Evolutionary conservation across 2,329 filamentous ascomycete genomes (phyloP), one percentile per base, ranked within the genome.

Genomic region (Cercospora janseana): DNA sequence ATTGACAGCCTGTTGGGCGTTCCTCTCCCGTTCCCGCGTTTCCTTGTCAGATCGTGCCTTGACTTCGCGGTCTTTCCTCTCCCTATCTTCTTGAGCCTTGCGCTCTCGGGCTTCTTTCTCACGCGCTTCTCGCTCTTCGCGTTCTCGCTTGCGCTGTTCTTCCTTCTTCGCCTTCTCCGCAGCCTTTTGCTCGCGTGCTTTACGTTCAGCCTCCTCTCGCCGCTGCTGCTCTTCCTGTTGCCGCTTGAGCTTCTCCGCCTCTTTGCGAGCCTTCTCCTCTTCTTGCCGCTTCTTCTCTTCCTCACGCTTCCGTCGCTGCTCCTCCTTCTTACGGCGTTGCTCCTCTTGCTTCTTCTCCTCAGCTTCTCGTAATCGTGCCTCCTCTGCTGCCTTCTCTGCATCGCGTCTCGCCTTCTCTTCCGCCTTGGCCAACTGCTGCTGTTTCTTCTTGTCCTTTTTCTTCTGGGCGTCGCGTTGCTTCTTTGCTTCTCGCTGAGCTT

Each of bases 401-500:
- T 97, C 92, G 62, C 83, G 87, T 50, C 82, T 85, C 26, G 89
- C 87, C 70, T 88, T 91, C 66, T 96, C 91, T 66, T 96, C 92
- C n/a, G 92, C 88, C 58, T 87, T 83, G 2, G 84, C 85, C 66
- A 89, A 85, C 71, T 92, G 94, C 73, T 95, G 92, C 64, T 89
- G 83, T 16, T 85, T 85, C 57, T 91, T 89, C 75, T 92, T 95
- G 64, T 95, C 91, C 71, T 95, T 97, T 67, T 88, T 88, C 77
- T 93, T 95, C 69, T 95, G 88, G 12, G 93, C 91, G 65, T 95
- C 92, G 65, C 89, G 89, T 40, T 89, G 87, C 70, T 92, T 95
- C 74, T 96, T 96, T 15, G 88, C 90, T 67, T 93, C 91, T 56
- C 87, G 86, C 68, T 92, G 81, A 44, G 84, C 81, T 55, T 87